Percentiles rank a stretch among this genome's conserved stretches.
Evolutionary conservation across 2,329 filamentous ascomycete species (phyloP).

Genomic region (Colletotrichum sansevieriae): DNA sequence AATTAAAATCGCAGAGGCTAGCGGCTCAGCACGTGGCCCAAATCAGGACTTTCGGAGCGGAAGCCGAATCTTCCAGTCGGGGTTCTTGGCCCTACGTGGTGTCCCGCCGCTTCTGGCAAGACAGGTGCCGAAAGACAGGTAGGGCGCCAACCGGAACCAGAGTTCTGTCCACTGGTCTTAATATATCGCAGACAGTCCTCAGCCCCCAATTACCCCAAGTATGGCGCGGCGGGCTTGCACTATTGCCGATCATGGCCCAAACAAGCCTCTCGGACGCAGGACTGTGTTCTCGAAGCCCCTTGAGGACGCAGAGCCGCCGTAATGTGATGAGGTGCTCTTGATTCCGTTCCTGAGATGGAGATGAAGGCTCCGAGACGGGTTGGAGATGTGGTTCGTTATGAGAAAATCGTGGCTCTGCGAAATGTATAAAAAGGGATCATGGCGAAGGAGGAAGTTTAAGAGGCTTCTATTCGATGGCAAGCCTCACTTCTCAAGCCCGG

Average conservation of each 20-base stretch:
- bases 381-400: neutral
- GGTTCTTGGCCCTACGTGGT: conserved; percentile 31
- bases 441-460: no score
- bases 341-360: conserved; percentile 29
- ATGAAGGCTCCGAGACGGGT: neutral
- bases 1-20: neutral
- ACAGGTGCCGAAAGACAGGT: conserved; percentile 3
- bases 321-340: conserved; percentile 19
- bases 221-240: neutral
- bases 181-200: conserved; percentile 15
- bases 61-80: conserved; percentile 21
- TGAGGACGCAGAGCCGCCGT: conserved; percentile 9
- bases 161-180: neutral
- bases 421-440: neutral
- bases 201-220: conserved; percentile 6
- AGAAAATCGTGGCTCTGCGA: neutral
- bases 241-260: conserved; percentile 4
- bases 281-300: neutral
- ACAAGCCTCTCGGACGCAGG: conserved; percentile 13
- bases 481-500: neutral
- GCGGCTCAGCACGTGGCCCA: conserved; percentile 16
- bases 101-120: neutral
- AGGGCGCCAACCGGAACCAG: conserved; percentile 8
- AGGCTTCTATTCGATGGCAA: neutral
- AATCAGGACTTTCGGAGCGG: conserved; percentile 16